Percentiles rank a stretch among this genome's conserved stretches.
These are phyloP conservation scores for Leptographium lundbergii DNA, from an alignment of 2,329 filamentous ascomycete genomes.

Conservation along the genomic window DNA sequence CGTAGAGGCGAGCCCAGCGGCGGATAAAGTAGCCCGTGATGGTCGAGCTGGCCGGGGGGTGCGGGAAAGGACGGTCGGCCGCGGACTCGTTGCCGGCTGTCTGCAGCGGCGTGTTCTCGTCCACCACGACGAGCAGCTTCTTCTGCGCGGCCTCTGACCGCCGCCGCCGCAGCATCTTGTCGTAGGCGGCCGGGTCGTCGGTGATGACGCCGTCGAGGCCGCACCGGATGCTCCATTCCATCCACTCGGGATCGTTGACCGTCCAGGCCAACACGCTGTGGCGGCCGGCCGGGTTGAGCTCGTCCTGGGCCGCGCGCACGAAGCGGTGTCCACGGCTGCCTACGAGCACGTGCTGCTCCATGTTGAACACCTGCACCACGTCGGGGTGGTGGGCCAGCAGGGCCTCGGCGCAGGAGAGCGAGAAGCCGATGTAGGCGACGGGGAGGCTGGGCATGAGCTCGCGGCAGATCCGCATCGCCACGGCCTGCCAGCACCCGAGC, in stretches of 20 bases:
- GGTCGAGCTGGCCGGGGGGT: conserved; percentile 4
- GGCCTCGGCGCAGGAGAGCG: conserved; percentile 52
- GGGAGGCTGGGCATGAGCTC: conserved; percentile 50
- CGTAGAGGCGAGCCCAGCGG: conserved; percentile 11
- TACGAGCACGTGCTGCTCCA: conserved; percentile 56
- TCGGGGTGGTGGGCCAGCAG: conserved; percentile 48
- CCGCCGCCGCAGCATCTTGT: conserved; percentile 40
- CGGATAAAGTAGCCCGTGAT: conserved; percentile 9
- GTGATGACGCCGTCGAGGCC: conserved; percentile 71
- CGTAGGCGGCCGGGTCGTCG: conserved; percentile 61
- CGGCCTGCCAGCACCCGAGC: conserved; percentile 71
- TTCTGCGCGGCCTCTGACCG: not conserved
- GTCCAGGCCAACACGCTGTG: conserved; percentile 72
- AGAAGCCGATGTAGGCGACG: conserved; percentile 56
- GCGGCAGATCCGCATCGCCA: conserved; percentile 53
- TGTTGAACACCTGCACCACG: conserved; percentile 64
- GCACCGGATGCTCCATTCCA: conserved; percentile 65
- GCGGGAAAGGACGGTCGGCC: not conserved
- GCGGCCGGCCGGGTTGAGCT: conserved; percentile 24
- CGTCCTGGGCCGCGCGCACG: conserved; percentile 40
- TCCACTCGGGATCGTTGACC: conserved; percentile 64
- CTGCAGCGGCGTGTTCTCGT: not conserved
- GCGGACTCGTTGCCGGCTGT: not conserved
- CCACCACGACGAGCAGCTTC: no score
- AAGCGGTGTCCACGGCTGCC: conserved; percentile 56